phyloP scores from a whole-genome alignment of 192 early-diverging fungal genomes.

The Dissophora globulifera region DNA sequence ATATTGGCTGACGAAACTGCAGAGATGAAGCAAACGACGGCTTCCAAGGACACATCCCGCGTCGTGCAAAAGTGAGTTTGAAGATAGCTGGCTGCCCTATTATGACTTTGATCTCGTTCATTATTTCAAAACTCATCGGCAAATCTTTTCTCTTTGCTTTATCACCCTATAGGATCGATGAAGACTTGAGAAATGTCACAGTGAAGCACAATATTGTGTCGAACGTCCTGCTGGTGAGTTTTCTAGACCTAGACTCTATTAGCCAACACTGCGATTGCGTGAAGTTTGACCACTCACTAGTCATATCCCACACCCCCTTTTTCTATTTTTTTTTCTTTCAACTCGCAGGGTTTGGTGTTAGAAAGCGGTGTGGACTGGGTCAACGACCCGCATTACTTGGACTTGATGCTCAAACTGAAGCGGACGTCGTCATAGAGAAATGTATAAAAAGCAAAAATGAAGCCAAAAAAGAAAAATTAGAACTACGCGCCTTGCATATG shows the following conservation, averaged over 20 bases:
- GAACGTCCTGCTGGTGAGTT: conserved; percentile 44
- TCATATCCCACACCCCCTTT: not conserved
- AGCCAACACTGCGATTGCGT: not conserved
- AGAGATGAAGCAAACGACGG: conserved; percentile 1
- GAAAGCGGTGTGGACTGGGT: conserved; percentile 59
- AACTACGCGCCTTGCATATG: not conserved
- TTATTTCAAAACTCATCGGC: not conserved
- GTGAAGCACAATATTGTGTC: conserved; percentile 44
- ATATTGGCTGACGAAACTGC: conserved; percentile 12
- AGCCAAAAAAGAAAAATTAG: not conserved
- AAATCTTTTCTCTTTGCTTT: not conserved
- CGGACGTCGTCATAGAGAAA: too few relatives aligned
- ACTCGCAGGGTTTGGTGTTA: conserved; percentile 53
- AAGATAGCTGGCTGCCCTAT: not conserved
- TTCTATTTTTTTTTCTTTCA: not conserved
- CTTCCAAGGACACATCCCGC: conserved; percentile 10
- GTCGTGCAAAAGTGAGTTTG: conserved; percentile 7
- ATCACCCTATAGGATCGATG: conserved; percentile 19
- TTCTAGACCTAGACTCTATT: too few relatives aligned
- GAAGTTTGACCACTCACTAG: conserved; percentile 1
- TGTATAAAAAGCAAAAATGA: conserved; percentile 5
- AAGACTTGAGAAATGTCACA: conserved; percentile 29
- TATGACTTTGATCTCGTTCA: too few relatives aligned
- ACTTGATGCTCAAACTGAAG: conserved; percentile 46
- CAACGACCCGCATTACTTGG: conserved; percentile 49